Evolutionary conservation across 306 rosid species (phyloP), one percentile per base, ranked within the genome.

Genomic region (Macrotyloma uniflorum): DNA sequence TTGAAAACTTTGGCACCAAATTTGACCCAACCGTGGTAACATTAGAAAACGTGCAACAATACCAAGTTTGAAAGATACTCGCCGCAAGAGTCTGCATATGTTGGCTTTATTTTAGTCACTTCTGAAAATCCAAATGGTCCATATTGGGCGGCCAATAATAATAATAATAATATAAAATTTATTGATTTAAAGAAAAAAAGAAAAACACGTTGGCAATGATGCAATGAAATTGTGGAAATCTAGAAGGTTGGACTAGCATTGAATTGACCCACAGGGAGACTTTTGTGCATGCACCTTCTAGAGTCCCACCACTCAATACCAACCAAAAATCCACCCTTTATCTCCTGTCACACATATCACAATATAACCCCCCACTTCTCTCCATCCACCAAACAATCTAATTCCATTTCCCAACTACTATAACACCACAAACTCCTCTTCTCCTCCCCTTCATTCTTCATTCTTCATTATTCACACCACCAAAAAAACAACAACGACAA

Each of bases 251-350:
- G 65, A 71, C 68, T 43, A 45, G 42, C 70, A 20, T 23, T 45
- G 13, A 1, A 5, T 76, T 80, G 82, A 80, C 82, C 54, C 40
- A 38, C 36, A 0, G 5, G 7, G 2, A 15, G 30, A 19, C 18
- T 18, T 45, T 12, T 58, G 10, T 2, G 28, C 40, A 20, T 24
- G 4, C 15, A 76, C 68, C 75, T 85, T 87, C 91, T 74, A 85
- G 90, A 85, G 16, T 50, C 13, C 55, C 0, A 30, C 1, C 70
- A 22, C 18, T 22, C 78, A 72, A 67, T 22, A 43, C 66, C 1
- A 18, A 2, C 35, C 1, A 19, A 7, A 18, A 7, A 24, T 2
- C 11, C 18, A 61, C 3, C 66, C 19, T 32, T 16, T 5, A 4
- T 14, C 3, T 51, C 0, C 1, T 10, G 4, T 10, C 61, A 9